A percentile compares a stretch with the other conserved stretches of the same genome.
Evolutionary conservation across 2,329 filamentous ascomycete genomes (phyloP).

Genomic region (Nemania serpens): DNA sequence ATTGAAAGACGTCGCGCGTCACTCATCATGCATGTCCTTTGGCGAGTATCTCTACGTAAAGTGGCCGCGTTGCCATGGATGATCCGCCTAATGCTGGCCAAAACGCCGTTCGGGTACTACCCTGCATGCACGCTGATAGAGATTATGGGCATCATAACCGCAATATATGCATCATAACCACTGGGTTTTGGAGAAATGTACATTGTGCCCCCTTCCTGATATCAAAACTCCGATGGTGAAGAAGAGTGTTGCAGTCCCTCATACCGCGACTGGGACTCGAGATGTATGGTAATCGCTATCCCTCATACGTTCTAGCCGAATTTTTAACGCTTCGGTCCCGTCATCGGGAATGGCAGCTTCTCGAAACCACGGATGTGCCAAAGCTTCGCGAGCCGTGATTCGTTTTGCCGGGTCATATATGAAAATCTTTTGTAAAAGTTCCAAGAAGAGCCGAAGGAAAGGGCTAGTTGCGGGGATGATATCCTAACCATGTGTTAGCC

Average conservation of each 20-base stretch:
- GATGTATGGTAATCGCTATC: conserved; percentile 45
- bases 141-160: conserved; percentile 28
- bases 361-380: conserved; percentile 71
- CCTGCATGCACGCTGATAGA: conserved; percentile 28
- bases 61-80: conserved; percentile 35
- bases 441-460: conserved; percentile 66
- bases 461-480: conserved; percentile 64
- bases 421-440: conserved; percentile 69
- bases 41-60: conserved; percentile 37
- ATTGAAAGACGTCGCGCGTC: conserved; percentile 37
- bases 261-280: conserved; percentile 32
- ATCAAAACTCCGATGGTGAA: conserved; percentile 27
- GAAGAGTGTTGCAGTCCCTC: conserved; percentile 24
- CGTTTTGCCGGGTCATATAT: conserved; percentile 68
- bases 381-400: conserved; percentile 68
- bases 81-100: conserved; percentile 35
- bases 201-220: conserved; percentile 35
- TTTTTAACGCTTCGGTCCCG: conserved; percentile 70
- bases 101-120: conserved; percentile 32
- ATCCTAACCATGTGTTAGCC: conserved; percentile 53
- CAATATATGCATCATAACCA: conserved; percentile 35
- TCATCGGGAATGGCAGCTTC: conserved; percentile 67
- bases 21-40: conserved; percentile 28
- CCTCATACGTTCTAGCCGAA: conserved; percentile 58
- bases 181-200: conserved; percentile 28